These are phyloP conservation scores for Pleurotus giganteus DNA, from an alignment of 768 basidiomycete genomes.

Conservation along the genomic window DNA sequence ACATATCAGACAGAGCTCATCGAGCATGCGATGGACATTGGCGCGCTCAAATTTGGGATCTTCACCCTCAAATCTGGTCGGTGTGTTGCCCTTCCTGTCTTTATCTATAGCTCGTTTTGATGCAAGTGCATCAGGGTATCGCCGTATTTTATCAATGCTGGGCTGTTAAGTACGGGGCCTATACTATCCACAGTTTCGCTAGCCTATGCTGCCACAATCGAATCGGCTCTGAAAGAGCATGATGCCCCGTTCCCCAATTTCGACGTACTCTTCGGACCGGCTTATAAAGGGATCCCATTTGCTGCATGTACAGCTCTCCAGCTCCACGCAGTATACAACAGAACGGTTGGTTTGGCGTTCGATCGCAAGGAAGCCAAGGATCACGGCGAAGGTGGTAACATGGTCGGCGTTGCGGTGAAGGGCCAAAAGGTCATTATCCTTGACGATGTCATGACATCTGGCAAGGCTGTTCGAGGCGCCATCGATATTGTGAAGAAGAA, in stretches of 20 bases:
- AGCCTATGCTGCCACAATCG: conserved; percentile 83
- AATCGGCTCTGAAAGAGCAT: conserved; percentile 38
- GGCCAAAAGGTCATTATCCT: conserved; percentile 84
- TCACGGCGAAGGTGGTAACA: conserved; percentile 91
- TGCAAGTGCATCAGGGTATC: conserved; percentile 53
- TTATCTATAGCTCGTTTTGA: conserved; percentile 5
- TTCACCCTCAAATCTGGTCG: conserved; percentile 96
- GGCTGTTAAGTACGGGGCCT: conserved; percentile 79
- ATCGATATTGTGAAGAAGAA: conserved; percentile 66
- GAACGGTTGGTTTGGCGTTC: conserved; percentile 78
- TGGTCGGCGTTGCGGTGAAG: conserved; percentile 83
- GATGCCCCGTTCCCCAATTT: conserved; percentile 41
- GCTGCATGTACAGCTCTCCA: conserved; percentile 82
- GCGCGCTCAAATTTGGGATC: conserved; percentile 84
- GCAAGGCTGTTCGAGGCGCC: conserved; percentile 83
- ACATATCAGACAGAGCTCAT: conserved; percentile 66
- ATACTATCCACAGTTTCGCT: conserved; percentile 74
- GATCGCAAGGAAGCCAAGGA: conserved; percentile 96
- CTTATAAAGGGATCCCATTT: conserved; percentile 96
- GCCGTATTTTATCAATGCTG: conserved; percentile 98
- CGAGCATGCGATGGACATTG: conserved; percentile 60
- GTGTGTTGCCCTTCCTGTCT: conserved; percentile 40
- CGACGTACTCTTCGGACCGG: conserved; percentile 92
- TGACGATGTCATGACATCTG: conserved; percentile 96
- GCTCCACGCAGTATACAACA: conserved; percentile 61